Conservation (phyloP, 2,329 filamentous ascomycete species). For the Mycosphaerella arachidis region DNA sequence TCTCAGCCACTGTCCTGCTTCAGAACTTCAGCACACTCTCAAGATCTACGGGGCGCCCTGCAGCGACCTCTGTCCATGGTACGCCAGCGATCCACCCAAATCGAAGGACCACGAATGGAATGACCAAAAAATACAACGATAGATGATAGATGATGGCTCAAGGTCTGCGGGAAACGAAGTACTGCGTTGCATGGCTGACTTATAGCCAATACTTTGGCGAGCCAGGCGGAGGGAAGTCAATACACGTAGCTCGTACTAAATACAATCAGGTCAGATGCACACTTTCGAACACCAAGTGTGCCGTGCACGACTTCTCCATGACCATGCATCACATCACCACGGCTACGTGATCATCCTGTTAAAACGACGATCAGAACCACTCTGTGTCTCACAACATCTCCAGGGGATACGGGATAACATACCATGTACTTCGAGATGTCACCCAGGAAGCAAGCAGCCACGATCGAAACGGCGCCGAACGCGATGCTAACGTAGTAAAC, state of each 20-base stretch:
- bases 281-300: not conserved
- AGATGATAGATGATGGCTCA: too few relatives aligned
- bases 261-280: not conserved
- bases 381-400: too few relatives aligned
- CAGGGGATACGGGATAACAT: too few relatives aligned
- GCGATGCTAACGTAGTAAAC: conserved; percentile 32
- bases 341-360: conserved; percentile 43
- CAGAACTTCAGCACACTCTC: not conserved
- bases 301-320: not conserved
- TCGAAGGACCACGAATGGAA: too few relatives aligned
- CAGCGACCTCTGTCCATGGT: too few relatives aligned
- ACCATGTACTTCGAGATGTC: conserved; percentile 34
- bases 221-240: not conserved
- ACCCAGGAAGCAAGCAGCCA: conserved; percentile 28
- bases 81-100: too few relatives aligned
- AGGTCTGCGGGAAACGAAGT: too few relatives aligned
- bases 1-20: not conserved
- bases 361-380: too few relatives aligned
- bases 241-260: not conserved
- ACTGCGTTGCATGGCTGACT: too few relatives aligned
- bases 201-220: too few relatives aligned
- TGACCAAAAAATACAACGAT: too few relatives aligned
- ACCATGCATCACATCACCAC: conserved; percentile 12
- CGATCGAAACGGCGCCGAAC: conserved; percentile 28
- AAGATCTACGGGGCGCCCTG: too few relatives aligned